A percentile compares a stretch with the other conserved stretches of the same genome.
These are phyloP conservation scores for Xylaria flabelliformis DNA, from an alignment of 495 filamentous ascomycete genomes.

Conservation along the genomic window DNA sequence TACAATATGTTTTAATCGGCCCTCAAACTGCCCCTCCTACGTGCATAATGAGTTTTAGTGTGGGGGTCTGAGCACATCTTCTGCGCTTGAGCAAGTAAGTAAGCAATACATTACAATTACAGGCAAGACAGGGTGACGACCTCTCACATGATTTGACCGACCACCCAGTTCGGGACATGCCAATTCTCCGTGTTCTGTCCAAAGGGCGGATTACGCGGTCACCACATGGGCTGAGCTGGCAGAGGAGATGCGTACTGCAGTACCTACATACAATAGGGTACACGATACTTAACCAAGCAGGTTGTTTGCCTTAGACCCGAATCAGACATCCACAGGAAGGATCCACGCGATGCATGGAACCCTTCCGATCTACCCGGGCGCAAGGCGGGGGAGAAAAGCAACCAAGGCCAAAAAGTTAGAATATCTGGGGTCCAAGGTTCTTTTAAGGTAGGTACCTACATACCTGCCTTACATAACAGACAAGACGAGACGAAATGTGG, in stretches of 20 bases:
- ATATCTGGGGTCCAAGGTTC: slow-evolving; percentile 16
- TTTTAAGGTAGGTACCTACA: background rate
- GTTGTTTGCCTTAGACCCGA: background rate
- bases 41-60: background rate
- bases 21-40: background rate
- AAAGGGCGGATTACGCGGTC: background rate
- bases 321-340: background rate
- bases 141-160: slow-evolving; percentile 2
- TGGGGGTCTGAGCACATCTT: background rate
- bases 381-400: background rate
- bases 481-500: background rate
- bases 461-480: background rate
- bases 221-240: background rate
- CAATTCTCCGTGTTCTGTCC: background rate
- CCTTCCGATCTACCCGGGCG: slow-evolving; percentile 8
- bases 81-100: slow-evolving; percentile 4
- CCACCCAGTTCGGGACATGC: background rate
- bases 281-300: background rate
- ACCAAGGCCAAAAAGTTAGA: slow-evolving; percentile 2
- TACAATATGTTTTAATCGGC: slow-evolving; percentile 4
- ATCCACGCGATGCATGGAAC: slow-evolving; percentile 11
- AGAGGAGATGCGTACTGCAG: background rate
- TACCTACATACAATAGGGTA: background rate
- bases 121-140: background rate
- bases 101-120: slow-evolving; percentile 10